phyloP scores from a whole-genome alignment of 768 basidiomycete species.

The Mrakia gelida region DNA sequence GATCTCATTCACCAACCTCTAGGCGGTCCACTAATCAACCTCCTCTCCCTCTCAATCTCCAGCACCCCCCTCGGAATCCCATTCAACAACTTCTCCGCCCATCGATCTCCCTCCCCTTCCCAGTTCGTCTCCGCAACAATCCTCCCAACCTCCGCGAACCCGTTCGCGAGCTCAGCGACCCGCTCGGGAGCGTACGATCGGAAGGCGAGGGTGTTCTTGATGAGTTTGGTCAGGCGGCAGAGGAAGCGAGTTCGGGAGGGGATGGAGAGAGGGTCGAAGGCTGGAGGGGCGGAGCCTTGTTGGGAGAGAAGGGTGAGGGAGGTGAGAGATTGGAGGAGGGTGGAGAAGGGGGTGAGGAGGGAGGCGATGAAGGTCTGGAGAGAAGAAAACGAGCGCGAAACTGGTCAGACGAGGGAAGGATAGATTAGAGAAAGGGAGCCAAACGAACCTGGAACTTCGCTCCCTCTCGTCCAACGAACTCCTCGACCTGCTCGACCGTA shows the following conservation, averaged over 20 bases:
- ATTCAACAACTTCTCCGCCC: conserved; percentile 57
- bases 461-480: conserved; percentile 58
- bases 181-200: conserved; percentile 63
- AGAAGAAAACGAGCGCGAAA: conserved; percentile 47
- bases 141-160: conserved; percentile 60
- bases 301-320: conserved; percentile 36
- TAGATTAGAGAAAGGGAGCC: conserved; percentile 7
- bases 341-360: conserved; percentile 52
- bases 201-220: conserved; percentile 71
- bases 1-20: conserved; percentile 20
- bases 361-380: conserved; percentile 55
- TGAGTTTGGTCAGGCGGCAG: conserved; percentile 62
- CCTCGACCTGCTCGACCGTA: conserved; percentile 73
- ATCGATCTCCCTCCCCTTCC: conserved; percentile 62
- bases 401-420: not conserved
- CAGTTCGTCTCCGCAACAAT: conserved; percentile 67
- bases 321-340: conserved; percentile 49
- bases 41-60: conserved; percentile 21
- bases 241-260: conserved; percentile 68
- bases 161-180: conserved; percentile 55
- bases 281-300: conserved; percentile 43
- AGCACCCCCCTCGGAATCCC: conserved; percentile 21
- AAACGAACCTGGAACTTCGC: conserved; percentile 49
- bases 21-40: conserved; percentile 31
- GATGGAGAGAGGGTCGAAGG: conserved; percentile 72